Percentiles rank a stretch among this genome's conserved stretches.
phyloP scores from a whole-genome alignment of 805 yeast species.

The Wickerhamiella domercqiae region DNA sequence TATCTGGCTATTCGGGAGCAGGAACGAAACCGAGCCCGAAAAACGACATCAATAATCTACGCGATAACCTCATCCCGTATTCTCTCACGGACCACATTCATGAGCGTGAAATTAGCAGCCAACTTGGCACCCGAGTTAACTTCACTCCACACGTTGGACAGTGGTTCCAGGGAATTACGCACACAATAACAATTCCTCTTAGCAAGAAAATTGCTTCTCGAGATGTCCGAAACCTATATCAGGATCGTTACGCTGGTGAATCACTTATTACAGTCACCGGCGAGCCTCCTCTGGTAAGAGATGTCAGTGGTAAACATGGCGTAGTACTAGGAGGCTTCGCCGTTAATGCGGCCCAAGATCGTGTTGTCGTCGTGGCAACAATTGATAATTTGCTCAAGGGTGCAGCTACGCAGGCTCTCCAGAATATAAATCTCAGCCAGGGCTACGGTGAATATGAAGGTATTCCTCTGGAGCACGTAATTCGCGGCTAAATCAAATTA shows the following conservation, averaged over 20 bases:
- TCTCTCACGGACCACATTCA: conserved; percentile 93
- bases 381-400: conserved; percentile 94
- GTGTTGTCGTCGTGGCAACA: conserved; percentile 89
- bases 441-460: conserved; percentile 92
- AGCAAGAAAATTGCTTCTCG: conserved; percentile 49
- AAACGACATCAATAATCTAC: conserved; percentile 63
- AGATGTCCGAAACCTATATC: conserved; percentile 71
- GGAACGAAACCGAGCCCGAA: conserved; percentile 98
- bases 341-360: conserved; percentile 70
- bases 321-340: conserved; percentile 93
- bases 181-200: conserved; percentile 82
- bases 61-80: conserved; percentile 83
- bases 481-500: conserved; percentile 14
- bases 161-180: conserved; percentile 98
- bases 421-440: conserved; percentile 79
- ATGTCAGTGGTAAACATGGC: conserved; percentile 87
- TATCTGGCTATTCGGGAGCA: conserved; percentile 97
- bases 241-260: conserved; percentile 78
- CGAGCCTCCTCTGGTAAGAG: conserved; percentile 85
- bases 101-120: conserved; percentile 79
- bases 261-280: conserved; percentile 72
- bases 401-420: conserved; percentile 96
- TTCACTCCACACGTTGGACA: conserved; percentile 96
- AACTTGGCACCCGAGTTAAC: conserved; percentile 64
- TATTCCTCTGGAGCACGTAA: conserved; percentile 42